Conservation (phyloP, 1,284 basidiomycete genomes). For the Ustilago esculenta region DNA sequence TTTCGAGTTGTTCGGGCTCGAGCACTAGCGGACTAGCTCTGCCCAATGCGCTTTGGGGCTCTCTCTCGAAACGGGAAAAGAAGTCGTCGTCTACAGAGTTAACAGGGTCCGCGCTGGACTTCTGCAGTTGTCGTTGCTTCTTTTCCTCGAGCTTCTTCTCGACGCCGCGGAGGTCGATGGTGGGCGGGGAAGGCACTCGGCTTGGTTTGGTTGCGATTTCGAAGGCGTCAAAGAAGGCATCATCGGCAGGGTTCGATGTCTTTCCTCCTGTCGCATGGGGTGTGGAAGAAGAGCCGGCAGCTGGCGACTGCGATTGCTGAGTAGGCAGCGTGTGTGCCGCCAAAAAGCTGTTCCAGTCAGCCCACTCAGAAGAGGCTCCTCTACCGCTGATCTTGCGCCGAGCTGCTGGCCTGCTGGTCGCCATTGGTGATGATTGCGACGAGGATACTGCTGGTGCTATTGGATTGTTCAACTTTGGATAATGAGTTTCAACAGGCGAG, state of each 20-base stretch:
- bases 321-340: conserved; percentile 34
- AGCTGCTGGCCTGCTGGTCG: conserved; percentile 2
- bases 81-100: conserved; percentile 46
- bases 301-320: conserved; percentile 8
- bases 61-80: conserved; percentile 50
- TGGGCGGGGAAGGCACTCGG: conserved; percentile 51
- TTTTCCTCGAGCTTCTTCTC: conserved; percentile 55
- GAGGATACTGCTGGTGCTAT: neutral
- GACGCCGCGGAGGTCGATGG: conserved; percentile 61
- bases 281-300: conserved; percentile 1
- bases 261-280: neutral
- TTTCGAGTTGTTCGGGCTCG: conserved; percentile 49
- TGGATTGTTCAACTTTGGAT: neutral
- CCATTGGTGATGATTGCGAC: neutral
- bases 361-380: conserved; percentile 39
- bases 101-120: neutral
- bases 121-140: conserved; percentile 25
- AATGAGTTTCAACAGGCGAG: conserved; percentile 30
- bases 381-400: conserved; percentile 21
- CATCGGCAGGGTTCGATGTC: conserved; percentile 39
- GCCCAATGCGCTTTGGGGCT: conserved; percentile 36
- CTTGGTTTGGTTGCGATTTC: conserved; percentile 36
- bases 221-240: conserved; percentile 51
- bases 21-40: conserved; percentile 36
- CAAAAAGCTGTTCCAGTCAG: conserved; percentile 39